Percentiles rank a stretch among this genome's conserved stretches.
Evolutionary conservation across 768 basidiomycete genomes (phyloP).

Genomic region (Podaxis sp.): DNA sequence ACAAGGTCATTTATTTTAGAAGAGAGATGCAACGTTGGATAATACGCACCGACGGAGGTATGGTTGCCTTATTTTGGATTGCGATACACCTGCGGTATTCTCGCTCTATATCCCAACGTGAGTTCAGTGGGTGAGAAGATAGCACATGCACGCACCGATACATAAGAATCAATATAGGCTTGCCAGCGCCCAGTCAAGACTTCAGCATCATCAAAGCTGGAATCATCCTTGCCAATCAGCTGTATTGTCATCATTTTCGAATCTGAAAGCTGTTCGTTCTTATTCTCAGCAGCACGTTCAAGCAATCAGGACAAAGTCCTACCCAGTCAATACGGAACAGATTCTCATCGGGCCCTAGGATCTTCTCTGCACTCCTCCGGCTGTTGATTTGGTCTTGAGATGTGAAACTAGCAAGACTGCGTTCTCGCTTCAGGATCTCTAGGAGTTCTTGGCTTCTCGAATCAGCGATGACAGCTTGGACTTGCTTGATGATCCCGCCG

Average conservation of each 20-base stretch:
- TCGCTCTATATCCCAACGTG: slow-evolving; percentile 41
- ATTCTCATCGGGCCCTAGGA: slow-evolving; percentile 74
- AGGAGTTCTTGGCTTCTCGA: slow-evolving; percentile 70
- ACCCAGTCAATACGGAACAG: slow-evolving; percentile 76
- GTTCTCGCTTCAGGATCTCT: slow-evolving; percentile 67
- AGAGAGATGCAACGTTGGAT: background rate
- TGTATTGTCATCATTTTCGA: slow-evolving; percentile 70
- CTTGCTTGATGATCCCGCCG: slow-evolving; percentile 84
- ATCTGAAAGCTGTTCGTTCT: slow-evolving; percentile 50
- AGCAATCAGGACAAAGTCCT: background rate
- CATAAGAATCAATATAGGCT: slow-evolving; percentile 73
- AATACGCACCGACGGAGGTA: slow-evolving; percentile 62
- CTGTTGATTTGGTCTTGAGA: slow-evolving; percentile 72
- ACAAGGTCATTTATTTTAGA: background rate
- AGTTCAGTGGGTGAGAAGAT: background rate
- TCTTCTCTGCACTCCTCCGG: slow-evolving; percentile 65
- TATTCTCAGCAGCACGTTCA: background rate
- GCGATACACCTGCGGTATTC: slow-evolving; percentile 51
- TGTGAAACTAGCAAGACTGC: slow-evolving; percentile 54
- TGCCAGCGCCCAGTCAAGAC: slow-evolving; percentile 78
- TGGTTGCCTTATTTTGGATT: slow-evolving; percentile 47
- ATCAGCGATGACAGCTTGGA: slow-evolving; percentile 68
- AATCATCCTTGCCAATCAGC: slow-evolving; percentile 77
- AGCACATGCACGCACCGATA: slow-evolving; percentile 44
- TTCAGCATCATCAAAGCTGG: slow-evolving; percentile 72